Percentiles rank a stretch among this genome's conserved stretches.
Evolutionary conservation across 768 basidiomycete species (phyloP).

Genomic region (Russula griseocarnosa): DNA sequence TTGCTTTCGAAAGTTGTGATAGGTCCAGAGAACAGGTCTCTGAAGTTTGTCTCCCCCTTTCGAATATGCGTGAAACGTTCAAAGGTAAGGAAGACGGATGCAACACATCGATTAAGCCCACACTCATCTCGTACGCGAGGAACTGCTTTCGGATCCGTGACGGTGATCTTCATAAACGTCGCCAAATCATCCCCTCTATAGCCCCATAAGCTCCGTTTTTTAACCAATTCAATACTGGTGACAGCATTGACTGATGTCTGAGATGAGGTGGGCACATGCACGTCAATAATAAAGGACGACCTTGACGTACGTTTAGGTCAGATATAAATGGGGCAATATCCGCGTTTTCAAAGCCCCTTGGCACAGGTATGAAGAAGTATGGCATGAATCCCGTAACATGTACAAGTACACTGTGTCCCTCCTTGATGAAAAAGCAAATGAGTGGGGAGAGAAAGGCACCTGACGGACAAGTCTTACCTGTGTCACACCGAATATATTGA

Average conservation of each 20-base stretch:
- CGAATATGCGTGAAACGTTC: slow-evolving; percentile 43
- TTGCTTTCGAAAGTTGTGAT: slow-evolving; percentile 89
- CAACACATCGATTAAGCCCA: slow-evolving; percentile 29
- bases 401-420: slow-evolving; percentile 84
- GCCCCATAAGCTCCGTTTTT: slow-evolving; percentile 77
- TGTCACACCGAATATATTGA: slow-evolving; percentile 89
- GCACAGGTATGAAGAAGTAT: slow-evolving; percentile 89
- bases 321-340: slow-evolving; percentile 64
- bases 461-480: slow-evolving; percentile 45
- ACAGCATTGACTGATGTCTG: slow-evolving; percentile 37
- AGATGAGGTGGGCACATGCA: not conserved
- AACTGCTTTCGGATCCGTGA: slow-evolving; percentile 66
- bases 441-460: not conserved
- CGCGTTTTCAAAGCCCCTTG: slow-evolving; percentile 69
- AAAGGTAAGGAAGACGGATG: slow-evolving; percentile 16
- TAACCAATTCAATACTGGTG: slow-evolving; percentile 52
- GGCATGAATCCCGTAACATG: slow-evolving; percentile 80
- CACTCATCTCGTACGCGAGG: slow-evolving; percentile 92
- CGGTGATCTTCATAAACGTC: slow-evolving; percentile 81
- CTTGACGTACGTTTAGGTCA: slow-evolving; percentile 66
- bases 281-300: not conserved
- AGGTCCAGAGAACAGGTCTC: slow-evolving; percentile 43
- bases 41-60: slow-evolving; percentile 50
- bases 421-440: slow-evolving; percentile 38
- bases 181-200: slow-evolving; percentile 77